Evolutionary conservation across 352 stramenopile genomes (phyloP), one percentile per base, ranked within the genome.

Genomic region (Phytopythium boreale): DNA sequence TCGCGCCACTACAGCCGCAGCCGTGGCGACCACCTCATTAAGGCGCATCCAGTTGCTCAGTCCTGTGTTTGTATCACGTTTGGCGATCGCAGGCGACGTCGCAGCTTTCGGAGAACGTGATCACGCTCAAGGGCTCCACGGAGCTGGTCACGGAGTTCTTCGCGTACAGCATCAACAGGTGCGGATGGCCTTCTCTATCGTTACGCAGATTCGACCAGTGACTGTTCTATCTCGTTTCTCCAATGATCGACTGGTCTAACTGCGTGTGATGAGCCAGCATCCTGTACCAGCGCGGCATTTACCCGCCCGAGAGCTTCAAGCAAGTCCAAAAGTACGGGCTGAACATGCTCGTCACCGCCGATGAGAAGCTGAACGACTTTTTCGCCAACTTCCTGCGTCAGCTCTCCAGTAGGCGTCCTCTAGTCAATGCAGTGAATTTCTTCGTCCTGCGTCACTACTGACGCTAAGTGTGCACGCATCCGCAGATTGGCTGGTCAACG

Each of bases 131-230:
- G 71, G 98, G 98, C 47, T 99, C 95, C 26, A 97, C 98, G 3
- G 96, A 98, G 69, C 98, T 99, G 50, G 97, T 99, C 52, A 98
- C 96, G 0, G 97, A 99, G 80, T 99, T 99, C 75, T 99, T 99
- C 86, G 98, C 97, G 61, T 99, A 98, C 69, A 95, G 93, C 61
- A 99, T 99, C 79, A 99, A 99, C 87, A 96, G 82, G 89, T 96
- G 72, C 39, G 58, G 1, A 12, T 15, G 34, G 55, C 56, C 62
- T 12, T 19, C 26, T 61, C 10, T 12, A 29, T 59, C 52, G 4
- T 24, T 67, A n/a, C n/a, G n/a, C n/a, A n/a, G n/a, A n/a, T n/a
- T n/a, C n/a, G n/a, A n/a, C n/a, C n/a, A n/a, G n/a, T n/a, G n/a
- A n/a, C n/a, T n/a, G n/a, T n/a, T n/a, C n/a, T n/a, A n/a, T n/a